phyloP scores from a whole-genome alignment of 2,329 filamentous ascomycete genomes.

The Fonsecaea nubica region DNA sequence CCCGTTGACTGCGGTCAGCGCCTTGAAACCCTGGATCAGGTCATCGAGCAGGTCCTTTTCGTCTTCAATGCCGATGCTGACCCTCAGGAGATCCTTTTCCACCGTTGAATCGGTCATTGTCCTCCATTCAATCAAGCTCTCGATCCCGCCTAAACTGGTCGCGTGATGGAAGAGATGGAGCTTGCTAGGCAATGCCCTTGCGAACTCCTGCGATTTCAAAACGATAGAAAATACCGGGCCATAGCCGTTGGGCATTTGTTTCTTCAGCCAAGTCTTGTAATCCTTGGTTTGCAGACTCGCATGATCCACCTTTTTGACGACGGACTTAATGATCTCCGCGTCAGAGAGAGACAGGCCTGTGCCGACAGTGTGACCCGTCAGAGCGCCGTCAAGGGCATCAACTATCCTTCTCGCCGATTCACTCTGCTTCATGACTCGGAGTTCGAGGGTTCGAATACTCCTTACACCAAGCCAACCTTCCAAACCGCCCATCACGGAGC shows the following conservation, averaged over 20 bases:
- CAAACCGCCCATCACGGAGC: slow-evolving; percentile 83
- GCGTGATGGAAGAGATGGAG: slow-evolving; percentile 89
- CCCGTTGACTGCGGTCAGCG: slow-evolving; percentile 48
- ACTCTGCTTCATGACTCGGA: slow-evolving; percentile 80
- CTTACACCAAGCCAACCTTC: slow-evolving; percentile 92
- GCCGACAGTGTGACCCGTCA: slow-evolving; percentile 48
- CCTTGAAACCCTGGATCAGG: slow-evolving; percentile 70
- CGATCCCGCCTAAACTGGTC: slow-evolving; percentile 90
- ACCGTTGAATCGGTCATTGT: slow-evolving; percentile 80
- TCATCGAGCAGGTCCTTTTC: slow-evolving; percentile 84
- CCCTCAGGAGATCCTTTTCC: slow-evolving; percentile 73
- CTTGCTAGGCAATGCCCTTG: slow-evolving; percentile 75
- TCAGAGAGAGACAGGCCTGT: slow-evolving; percentile 50
- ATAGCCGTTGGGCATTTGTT: slow-evolving; percentile 91
- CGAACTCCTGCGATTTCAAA: slow-evolving; percentile 66
- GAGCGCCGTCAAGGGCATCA: slow-evolving; percentile 67
- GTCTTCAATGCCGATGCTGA: slow-evolving; percentile 87
- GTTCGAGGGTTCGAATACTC: slow-evolving; percentile 81
- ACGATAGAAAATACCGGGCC: slow-evolving; percentile 85
- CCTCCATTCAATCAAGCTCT: slow-evolving; percentile 96
- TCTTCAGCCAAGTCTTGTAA: slow-evolving; percentile 72
- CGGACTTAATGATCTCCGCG: slow-evolving; percentile 55
- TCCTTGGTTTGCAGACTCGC: slow-evolving; percentile 77
- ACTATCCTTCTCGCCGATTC: slow-evolving; percentile 73
- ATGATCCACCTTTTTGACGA: slow-evolving; percentile 71